These are phyloP conservation scores for Cichorium intybus DNA, from an alignment of 140 eudicot genomes.

Conservation along the genomic window DNA sequence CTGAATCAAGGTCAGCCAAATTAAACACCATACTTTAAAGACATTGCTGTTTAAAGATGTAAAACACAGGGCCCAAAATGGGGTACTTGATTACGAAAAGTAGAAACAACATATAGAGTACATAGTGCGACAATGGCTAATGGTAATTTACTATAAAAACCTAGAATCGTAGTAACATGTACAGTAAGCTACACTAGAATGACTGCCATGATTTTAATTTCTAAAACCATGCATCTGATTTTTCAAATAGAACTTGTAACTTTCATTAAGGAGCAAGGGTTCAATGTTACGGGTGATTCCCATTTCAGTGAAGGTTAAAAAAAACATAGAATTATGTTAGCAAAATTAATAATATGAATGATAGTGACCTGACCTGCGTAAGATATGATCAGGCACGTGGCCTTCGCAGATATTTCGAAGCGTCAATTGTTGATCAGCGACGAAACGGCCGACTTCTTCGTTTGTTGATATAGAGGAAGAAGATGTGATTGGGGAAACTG, in stretches of 20 bases:
- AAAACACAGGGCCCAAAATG: no score
- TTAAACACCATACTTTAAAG: neutral
- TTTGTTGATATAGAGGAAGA: neutral
- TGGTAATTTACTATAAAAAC: no score
- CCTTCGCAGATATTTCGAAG: conserved; percentile 60
- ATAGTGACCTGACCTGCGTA: conserved; percentile 53
- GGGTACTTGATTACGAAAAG: no score
- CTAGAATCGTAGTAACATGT: no score
- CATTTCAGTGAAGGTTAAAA: neutral
- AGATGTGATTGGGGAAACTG: conserved; percentile 25
- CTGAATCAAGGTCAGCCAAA: conserved; percentile 38
- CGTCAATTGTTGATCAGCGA: conserved; percentile 11
- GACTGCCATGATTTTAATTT: no score
- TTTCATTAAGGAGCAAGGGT: no score
- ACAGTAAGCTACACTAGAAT: neutral
- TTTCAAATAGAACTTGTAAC: neutral
- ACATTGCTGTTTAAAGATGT: no score
- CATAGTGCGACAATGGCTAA: no score
- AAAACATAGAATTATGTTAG: neutral
- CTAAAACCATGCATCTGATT: neutral
- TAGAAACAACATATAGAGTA: no score
- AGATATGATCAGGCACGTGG: conserved; percentile 71
- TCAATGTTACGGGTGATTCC: neutral
- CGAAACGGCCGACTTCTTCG: neutral
- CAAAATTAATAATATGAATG: neutral